Evolutionary conservation across 805 yeast genomes (phyloP).

Genomic region (Limtongia smithiae): DNA sequence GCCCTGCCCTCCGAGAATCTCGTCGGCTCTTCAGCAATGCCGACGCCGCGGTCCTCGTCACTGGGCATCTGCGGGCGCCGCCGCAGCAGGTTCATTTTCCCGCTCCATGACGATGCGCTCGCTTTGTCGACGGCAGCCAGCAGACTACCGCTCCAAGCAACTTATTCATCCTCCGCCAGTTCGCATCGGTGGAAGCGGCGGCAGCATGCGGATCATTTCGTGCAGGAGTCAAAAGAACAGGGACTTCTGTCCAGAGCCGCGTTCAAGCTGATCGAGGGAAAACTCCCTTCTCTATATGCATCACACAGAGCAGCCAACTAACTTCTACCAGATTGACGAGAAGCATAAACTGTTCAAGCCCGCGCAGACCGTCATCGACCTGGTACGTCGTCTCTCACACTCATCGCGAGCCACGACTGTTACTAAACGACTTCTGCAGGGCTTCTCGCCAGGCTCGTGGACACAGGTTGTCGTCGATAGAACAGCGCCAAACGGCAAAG

Average conservation of each 20-base stretch:
- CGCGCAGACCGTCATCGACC: constrained; percentile 66
- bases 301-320: neutral
- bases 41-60: too few relatives aligned
- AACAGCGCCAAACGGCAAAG: constrained; percentile 49
- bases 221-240: constrained; percentile 60
- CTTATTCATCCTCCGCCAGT: constrained; percentile 11
- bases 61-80: too few relatives aligned
- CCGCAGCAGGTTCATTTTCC: too few relatives aligned
- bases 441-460: constrained; percentile 96
- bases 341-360: constrained; percentile 56
- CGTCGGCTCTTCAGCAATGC: too few relatives aligned
- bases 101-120: too few relatives aligned
- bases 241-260: constrained; percentile 85
- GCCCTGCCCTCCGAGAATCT: too few relatives aligned
- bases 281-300: neutral
- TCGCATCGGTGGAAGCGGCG: constrained; percentile 74
- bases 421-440: constrained; percentile 34
- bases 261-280: constrained; percentile 60
- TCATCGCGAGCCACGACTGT: too few relatives aligned
- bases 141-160: too few relatives aligned
- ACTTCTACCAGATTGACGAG: constrained; percentile 50
- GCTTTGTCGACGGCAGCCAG: too few relatives aligned
- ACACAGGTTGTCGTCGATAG: constrained; percentile 71
- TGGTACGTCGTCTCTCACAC: constrained; percentile 41
- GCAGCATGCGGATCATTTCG: constrained; percentile 60